These are phyloP conservation scores for Lathyrus tuberosus DNA, from an alignment of 306 rosid species.

Conservation along the genomic window DNA sequence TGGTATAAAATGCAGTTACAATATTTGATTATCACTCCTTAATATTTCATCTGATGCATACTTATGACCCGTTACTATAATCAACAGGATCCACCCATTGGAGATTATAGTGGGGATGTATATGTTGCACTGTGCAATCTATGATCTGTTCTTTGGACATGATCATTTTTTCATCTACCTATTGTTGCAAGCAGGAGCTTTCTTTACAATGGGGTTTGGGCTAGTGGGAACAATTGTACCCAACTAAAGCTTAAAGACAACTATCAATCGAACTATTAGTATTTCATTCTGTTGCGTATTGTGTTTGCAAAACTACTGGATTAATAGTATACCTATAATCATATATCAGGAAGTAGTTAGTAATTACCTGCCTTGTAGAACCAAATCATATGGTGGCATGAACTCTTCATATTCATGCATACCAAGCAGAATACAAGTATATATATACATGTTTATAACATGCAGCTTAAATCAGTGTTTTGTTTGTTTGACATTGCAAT, in stretches of 20 bases:
- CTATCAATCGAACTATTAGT: conserved; percentile 8
- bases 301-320: conserved; percentile 28
- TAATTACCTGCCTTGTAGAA: conserved; percentile 33
- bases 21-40: conserved; percentile 14
- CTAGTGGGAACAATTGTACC: conserved; percentile 57
- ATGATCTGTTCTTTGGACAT: conserved; percentile 48
- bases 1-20: conserved; percentile 20
- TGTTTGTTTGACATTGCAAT: conserved; percentile 21
- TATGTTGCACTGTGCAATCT: conserved; percentile 65
- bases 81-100: conserved; percentile 56
- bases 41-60: conserved; percentile 25
- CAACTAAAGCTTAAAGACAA: conserved; percentile 38
- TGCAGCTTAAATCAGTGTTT: conserved; percentile 26
- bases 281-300: conserved; percentile 25
- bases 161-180: conserved; percentile 60
- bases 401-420: conserved; percentile 21
- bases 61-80: conserved; percentile 25
- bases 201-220: conserved; percentile 64
- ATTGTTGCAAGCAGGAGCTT: conserved; percentile 60
- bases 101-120: conserved; percentile 67
- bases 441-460: conserved; percentile 12
- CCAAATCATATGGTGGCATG: conserved; percentile 30
- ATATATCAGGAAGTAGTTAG: conserved; percentile 23
- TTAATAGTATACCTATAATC: conserved; percentile 17
- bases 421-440: conserved; percentile 32